Conservation (phyloP, 768 basidiomycete species). For the Russula sp. region DNA sequence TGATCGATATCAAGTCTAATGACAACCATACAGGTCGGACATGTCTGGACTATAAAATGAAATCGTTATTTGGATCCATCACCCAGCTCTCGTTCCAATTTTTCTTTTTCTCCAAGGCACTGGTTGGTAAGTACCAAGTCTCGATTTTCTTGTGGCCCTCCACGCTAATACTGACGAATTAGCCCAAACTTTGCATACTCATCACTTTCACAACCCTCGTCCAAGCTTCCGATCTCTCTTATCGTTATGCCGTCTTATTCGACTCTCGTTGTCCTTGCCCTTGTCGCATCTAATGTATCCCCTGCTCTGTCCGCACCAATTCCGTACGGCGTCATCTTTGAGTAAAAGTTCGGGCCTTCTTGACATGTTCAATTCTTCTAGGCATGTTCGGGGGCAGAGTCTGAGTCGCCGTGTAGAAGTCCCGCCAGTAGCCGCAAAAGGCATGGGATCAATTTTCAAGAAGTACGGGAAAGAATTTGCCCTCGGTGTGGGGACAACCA, state of each 20-base stretch:
- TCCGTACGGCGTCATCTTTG: background rate
- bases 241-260: slow-evolving; percentile 3
- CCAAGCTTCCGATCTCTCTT: background rate
- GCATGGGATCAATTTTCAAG: too few species aligned
- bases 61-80: background rate
- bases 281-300: slow-evolving; percentile 1
- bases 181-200: slow-evolving; percentile 5
- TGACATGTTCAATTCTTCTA: background rate
- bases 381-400: background rate
- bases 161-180: background rate
- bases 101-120: slow-evolving; percentile 7
- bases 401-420: background rate
- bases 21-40: background rate
- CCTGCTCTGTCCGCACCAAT: slow-evolving; percentile 13
- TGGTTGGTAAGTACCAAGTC: slow-evolving; percentile 16
- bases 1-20: background rate
- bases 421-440: too few species aligned
- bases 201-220: background rate
- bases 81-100: slow-evolving; percentile 2
- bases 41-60: background rate
- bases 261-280: slow-evolving; percentile 3
- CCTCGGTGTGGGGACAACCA: too few species aligned
- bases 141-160: background rate
- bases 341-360: background rate
- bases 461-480: too few species aligned